Base-by-base conservation (phyloP, 345 rosid genomes). In the Aegle marmelos region DNA sequence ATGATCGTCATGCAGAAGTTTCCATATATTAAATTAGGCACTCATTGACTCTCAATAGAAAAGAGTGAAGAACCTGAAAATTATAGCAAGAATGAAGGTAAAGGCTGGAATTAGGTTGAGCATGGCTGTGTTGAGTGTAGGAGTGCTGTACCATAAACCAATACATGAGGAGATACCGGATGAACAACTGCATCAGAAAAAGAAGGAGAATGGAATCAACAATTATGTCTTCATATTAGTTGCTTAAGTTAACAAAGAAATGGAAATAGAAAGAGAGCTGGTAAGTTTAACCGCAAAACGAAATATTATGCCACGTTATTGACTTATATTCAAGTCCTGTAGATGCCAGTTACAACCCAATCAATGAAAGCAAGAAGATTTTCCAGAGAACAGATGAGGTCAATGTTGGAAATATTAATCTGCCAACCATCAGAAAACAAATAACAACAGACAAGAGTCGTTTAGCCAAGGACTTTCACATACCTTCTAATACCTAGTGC, bases 101-200 rank as follows among this genome's bases (percentile, higher is more conserved):
- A 92, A 83, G 50, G 89, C 92, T 68, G 90, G 92, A 76, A 91
- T 70, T 11, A 90, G 87, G 67, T 90, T 90, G 57, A 88, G 87
- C 86, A 92, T 82, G 9, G 92, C 89, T 33, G 92, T 82, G 73
- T 81, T 89, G 64, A 89, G 83, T 36, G 90, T 85, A 13, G 92
- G 90, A 63, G 92, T 88, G 61, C 89, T 92, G 16, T 81, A 88
- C 68, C 85, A 69, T 72, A 91, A 74, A 36, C 92, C 95, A 68
- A 86, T 81, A 80, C 82, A 87, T 17, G 86, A 82, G 73, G 75
- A 88, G 77, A 87, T 57, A 83, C 87, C 84, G 17, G 78, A 59
- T 48, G 53, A 54, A 63, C 34, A 58, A 36, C 88, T 84, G 74
- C 82, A 53, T 14, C 13, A 75, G 72, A 22, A 34, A 36, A n/a